Percentiles rank a stretch among this genome's conserved stretches.
phyloP scores from a whole-genome alignment of 2,329 filamentous ascomycete genomes.

The Amauroascus niger region DNA sequence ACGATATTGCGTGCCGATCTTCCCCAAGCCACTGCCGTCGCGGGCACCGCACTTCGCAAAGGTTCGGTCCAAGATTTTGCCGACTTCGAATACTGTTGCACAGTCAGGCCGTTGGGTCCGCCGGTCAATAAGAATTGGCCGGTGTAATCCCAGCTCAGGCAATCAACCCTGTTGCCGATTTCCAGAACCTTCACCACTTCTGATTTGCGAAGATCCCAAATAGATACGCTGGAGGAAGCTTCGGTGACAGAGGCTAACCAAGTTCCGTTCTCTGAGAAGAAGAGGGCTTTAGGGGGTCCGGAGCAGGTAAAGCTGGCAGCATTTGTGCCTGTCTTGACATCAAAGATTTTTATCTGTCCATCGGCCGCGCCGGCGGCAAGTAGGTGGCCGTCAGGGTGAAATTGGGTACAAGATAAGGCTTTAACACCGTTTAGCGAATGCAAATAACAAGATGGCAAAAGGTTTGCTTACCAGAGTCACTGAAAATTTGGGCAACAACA shows the following conservation, averaged over 20 bases:
- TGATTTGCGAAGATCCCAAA: constrained; percentile 87
- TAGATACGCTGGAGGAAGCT: constrained; percentile 65
- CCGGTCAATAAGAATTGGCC: constrained; percentile 83
- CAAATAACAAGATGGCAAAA: neutral
- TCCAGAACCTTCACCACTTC: constrained; percentile 77
- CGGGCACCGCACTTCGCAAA: constrained; percentile 63
- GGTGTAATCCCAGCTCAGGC: constrained; percentile 83
- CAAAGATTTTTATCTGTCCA: constrained; percentile 79
- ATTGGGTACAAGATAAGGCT: constrained; percentile 68
- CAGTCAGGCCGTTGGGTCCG: constrained; percentile 68
- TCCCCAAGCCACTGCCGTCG: constrained; percentile 69
- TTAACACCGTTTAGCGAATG: constrained; percentile 25
- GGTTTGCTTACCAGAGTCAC: constrained; percentile 58
- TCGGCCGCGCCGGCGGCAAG: constrained; percentile 72
- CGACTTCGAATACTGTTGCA: constrained; percentile 82
- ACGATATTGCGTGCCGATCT: constrained; percentile 63
- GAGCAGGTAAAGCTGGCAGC: constrained; percentile 61
- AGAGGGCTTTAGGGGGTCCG: constrained; percentile 62
- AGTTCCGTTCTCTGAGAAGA: constrained; percentile 93
- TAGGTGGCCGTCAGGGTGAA: constrained; percentile 95
- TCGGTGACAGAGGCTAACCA: constrained; percentile 82
- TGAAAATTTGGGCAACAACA: constrained; percentile 67
- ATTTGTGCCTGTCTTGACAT: constrained; percentile 67
- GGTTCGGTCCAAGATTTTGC: constrained; percentile 84
- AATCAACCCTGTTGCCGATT: constrained; percentile 65